These are phyloP conservation scores for Hortaea werneckii DNA, from an alignment of 2,329 filamentous ascomycete species.

Conservation along the genomic window DNA sequence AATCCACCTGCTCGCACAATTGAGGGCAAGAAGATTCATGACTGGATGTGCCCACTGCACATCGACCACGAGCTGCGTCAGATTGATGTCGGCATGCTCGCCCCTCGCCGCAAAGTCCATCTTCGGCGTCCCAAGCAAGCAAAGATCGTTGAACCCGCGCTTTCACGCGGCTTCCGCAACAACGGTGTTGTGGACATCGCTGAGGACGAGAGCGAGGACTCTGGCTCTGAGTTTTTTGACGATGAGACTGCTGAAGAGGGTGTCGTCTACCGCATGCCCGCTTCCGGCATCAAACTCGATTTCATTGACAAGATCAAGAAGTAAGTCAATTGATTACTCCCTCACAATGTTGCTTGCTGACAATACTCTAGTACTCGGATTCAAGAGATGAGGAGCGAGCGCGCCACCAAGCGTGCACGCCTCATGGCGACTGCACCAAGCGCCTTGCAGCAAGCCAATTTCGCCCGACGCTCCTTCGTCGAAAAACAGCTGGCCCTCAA, in stretches of 20 bases:
- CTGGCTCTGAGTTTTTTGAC: slow-evolving; percentile 38
- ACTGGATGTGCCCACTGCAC: slow-evolving; percentile 86
- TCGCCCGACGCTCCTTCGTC: slow-evolving; percentile 41
- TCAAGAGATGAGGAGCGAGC: slow-evolving; percentile 14
- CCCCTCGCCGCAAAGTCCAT: slow-evolving; percentile 28
- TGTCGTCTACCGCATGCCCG: slow-evolving; percentile 34
- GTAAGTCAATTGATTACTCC: slow-evolving; percentile 18
- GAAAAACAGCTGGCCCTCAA: slow-evolving; percentile 59
- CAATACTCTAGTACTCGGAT: slow-evolving; percentile 11
- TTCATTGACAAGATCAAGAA: slow-evolving; percentile 55
- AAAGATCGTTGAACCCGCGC: slow-evolving; percentile 36
- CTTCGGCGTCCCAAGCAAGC: slow-evolving; percentile 42
- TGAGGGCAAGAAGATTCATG: slow-evolving; percentile 48
- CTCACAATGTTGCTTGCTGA: slow-evolving; percentile 9
- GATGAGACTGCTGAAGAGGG: slow-evolving; percentile 26
- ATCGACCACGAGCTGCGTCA: slow-evolving; percentile 61
- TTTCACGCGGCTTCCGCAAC: slow-evolving; percentile 51
- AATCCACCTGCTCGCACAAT: slow-evolving; percentile 55
- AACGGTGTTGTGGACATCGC: slow-evolving; percentile 38
- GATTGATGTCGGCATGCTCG: slow-evolving; percentile 35
- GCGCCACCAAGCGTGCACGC: slow-evolving; percentile 1
- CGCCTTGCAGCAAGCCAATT: slow-evolving; percentile 25
- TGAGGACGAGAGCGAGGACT: slow-evolving; percentile 33
- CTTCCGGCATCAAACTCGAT: slow-evolving; percentile 39
- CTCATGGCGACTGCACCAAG: slow-evolving; percentile 2